Percentiles rank a stretch among this genome's conserved stretches.
Conservation (phyloP, 2,329 filamentous ascomycete genomes). For the Nigrospora oryzae region DNA sequence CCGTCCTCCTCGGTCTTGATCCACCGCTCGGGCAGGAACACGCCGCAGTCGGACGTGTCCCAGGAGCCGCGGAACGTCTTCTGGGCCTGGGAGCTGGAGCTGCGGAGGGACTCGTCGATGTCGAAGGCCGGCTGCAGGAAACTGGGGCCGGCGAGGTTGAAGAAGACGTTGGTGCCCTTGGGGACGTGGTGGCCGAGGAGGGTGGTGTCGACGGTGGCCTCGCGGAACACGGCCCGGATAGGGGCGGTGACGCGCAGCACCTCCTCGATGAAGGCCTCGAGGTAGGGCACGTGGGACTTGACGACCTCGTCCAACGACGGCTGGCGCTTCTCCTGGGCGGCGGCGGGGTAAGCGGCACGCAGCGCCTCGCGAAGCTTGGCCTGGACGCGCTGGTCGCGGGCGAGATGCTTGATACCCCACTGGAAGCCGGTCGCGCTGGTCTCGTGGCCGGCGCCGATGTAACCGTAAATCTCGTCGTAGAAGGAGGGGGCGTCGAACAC, state of each 20-base stretch:
- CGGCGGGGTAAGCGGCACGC: constrained; percentile 1
- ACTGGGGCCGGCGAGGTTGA: constrained; percentile 1
- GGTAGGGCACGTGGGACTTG: constrained; percentile 4
- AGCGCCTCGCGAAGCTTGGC: constrained; percentile 1
- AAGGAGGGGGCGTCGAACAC: constrained; percentile 6
- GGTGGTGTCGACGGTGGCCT: constrained; percentile 3
- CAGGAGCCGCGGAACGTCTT: constrained; percentile 1
- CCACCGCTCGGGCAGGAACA: constrained; percentile 7
- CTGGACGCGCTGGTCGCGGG: constrained; percentile 3
- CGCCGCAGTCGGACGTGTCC: constrained; percentile 1
- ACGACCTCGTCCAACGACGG: constrained; percentile 5
- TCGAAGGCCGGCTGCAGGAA: background rate
- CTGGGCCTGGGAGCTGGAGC: constrained; percentile 4
- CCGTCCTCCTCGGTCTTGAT: constrained; percentile 1
- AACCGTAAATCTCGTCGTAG: constrained; percentile 6
- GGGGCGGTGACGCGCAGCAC: constrained; percentile 4
- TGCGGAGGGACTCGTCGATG: constrained; percentile 5
- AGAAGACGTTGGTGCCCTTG: constrained; percentile 3
- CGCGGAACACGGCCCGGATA: background rate
- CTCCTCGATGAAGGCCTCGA: constrained; percentile 6
- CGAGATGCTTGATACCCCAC: constrained; percentile 6
- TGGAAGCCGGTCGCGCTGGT: constrained; percentile 2
- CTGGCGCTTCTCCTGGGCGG: constrained; percentile 1
- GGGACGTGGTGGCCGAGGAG: constrained; percentile 3
- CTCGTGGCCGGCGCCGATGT: constrained; percentile 4